Conservation (phyloP, 2,329 filamentous ascomycete genomes). For the Fonsecaea pedrosoi region DNA sequence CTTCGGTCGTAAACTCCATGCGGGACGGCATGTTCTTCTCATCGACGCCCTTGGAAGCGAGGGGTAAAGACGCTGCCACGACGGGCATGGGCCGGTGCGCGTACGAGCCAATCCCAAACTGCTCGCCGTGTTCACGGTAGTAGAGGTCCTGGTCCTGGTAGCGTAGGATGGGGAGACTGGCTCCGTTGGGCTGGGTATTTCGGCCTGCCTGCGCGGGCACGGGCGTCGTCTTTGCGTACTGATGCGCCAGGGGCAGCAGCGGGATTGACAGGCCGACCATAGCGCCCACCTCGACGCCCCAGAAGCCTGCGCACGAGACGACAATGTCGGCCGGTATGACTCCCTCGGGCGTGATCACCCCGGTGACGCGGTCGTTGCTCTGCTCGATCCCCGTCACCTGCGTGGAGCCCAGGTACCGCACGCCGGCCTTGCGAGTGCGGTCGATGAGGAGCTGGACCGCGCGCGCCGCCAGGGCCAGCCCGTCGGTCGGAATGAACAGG, state of each 20-base stretch:
- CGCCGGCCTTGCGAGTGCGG: slow-evolving; percentile 64
- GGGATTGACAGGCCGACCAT: slow-evolving; percentile 66
- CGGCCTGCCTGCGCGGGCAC: slow-evolving; percentile 55
- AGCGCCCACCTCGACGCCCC: slow-evolving; percentile 69
- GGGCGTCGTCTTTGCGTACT: slow-evolving; percentile 68
- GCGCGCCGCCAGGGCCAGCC: slow-evolving; percentile 66
- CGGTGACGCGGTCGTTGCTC: slow-evolving; percentile 59
- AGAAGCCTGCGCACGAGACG: slow-evolving; percentile 69
- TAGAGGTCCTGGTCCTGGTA: slow-evolving; percentile 70
- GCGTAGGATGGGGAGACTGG: slow-evolving; percentile 64
- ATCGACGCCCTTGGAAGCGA: slow-evolving; percentile 60
- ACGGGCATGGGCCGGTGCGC: slow-evolving; percentile 68
- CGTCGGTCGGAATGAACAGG: slow-evolving; percentile 66
- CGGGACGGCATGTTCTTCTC: slow-evolving; percentile 70
- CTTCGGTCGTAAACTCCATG: slow-evolving; percentile 64
- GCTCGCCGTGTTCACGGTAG: slow-evolving; percentile 69
- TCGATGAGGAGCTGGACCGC: slow-evolving; percentile 67
- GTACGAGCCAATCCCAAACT: slow-evolving; percentile 69
- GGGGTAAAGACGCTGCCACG: slow-evolving; percentile 60
- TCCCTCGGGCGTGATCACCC: slow-evolving; percentile 59
- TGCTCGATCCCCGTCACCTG: slow-evolving; percentile 65
- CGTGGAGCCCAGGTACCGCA: slow-evolving; percentile 63
- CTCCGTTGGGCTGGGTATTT: slow-evolving; percentile 57
- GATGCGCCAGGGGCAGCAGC: slow-evolving; percentile 66
- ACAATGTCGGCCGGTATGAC: slow-evolving; percentile 65